A percentile compares a stretch with the other conserved stretches of the same genome.
Conservation (phyloP, 495 filamentous ascomycete species). For the Viridothelium virens region DNA sequence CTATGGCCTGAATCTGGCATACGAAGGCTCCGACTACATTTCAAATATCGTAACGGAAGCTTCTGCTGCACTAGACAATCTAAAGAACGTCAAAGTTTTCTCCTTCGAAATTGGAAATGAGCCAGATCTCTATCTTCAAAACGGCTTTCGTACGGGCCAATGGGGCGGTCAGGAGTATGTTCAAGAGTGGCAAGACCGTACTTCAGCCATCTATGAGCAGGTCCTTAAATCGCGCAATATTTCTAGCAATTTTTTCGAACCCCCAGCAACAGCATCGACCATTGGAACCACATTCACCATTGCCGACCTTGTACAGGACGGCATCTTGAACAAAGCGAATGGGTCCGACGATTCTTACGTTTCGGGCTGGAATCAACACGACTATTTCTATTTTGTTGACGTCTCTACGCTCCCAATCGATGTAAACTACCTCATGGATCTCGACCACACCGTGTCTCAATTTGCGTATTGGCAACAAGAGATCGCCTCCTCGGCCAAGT, state of each 20-base stretch:
- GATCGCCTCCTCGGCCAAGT: conserved; percentile 26
- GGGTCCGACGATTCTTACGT: conserved; percentile 26
- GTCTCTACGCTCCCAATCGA: conserved; percentile 27
- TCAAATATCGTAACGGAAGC: conserved; percentile 30
- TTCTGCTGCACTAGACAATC: conserved; percentile 25
- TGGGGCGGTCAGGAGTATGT: conserved; percentile 34
- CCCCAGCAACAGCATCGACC: conserved; percentile 33
- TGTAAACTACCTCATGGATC: conserved; percentile 28
- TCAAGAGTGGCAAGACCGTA: conserved; percentile 32
- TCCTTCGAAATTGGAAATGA: conserved; percentile 41
- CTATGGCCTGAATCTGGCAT: conserved; percentile 36
- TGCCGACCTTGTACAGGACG: conserved; percentile 25
- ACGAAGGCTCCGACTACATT: conserved; percentile 28
- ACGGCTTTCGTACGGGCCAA: conserved; percentile 28
- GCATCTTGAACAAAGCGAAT: conserved; percentile 20
- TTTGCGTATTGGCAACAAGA: conserved; percentile 33
- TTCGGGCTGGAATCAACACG: conserved; percentile 36
- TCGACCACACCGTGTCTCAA: conserved; percentile 32
- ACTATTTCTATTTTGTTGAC: conserved; percentile 39
- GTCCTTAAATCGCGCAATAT: conserved; percentile 32
- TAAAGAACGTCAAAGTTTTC: conserved; percentile 32
- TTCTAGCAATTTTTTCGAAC: conserved; percentile 36
- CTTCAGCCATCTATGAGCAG: conserved; percentile 29
- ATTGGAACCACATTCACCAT: conserved; percentile 37
- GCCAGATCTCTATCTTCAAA: conserved; percentile 35